phyloP scores from a whole-genome alignment of 192 early-diverging fungal genomes.

The Irineochytrium annulatum region DNA sequence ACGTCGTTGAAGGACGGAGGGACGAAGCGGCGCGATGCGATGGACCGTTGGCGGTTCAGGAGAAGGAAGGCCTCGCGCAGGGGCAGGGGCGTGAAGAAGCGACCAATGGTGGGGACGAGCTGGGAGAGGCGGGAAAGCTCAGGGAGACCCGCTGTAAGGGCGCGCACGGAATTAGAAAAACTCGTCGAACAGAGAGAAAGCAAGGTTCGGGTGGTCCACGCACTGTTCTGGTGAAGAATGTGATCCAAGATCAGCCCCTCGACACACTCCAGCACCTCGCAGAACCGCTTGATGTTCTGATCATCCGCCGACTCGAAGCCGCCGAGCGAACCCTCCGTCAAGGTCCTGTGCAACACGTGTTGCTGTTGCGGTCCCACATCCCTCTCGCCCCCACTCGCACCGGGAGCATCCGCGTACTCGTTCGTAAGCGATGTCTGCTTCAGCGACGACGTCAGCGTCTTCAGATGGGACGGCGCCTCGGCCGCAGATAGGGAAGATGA shows the following conservation, averaged over 20 bases:
- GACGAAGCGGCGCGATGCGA: slow-evolving; percentile 74
- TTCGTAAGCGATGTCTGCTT: no score
- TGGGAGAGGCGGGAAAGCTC: slow-evolving; percentile 72
- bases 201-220: background rate
- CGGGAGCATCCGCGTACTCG: no score
- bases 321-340: slow-evolving; percentile 26
- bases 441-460: background rate
- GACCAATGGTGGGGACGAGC: slow-evolving; percentile 75
- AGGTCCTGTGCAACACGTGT: slow-evolving; percentile 8
- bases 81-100: slow-evolving; percentile 82
- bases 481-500: background rate
- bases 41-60: slow-evolving; percentile 63
- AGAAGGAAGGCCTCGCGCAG: slow-evolving; percentile 65
- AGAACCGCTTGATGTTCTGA: slow-evolving; percentile 66
- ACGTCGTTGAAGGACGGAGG: slow-evolving; percentile 93
- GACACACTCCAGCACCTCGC: slow-evolving; percentile 73
- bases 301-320: slow-evolving; percentile 30
- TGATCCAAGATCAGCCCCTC: slow-evolving; percentile 75
- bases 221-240: slow-evolving; percentile 47
- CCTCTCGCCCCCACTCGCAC: background rate
- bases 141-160: slow-evolving; percentile 34
- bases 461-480: background rate
- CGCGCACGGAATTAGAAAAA: background rate
- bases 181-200: background rate
- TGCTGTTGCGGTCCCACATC: no score